Evolutionary conservation across 768 basidiomycete genomes (phyloP).

Genomic region (Hortiboletus flavorubellus): DNA sequence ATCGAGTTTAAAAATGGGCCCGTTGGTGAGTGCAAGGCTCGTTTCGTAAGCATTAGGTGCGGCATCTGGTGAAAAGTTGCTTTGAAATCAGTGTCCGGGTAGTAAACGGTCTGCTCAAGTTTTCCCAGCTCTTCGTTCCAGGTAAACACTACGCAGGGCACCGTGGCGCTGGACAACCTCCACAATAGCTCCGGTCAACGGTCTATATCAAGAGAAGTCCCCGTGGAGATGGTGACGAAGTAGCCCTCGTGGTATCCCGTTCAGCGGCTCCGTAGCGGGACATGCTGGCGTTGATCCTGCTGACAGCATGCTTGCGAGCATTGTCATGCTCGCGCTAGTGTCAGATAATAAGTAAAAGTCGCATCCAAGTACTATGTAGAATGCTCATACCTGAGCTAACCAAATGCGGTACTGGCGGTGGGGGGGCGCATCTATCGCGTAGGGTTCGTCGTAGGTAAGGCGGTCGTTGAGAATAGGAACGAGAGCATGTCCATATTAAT

Average conservation of each 20-base stretch:
- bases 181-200: slow-evolving; percentile 23
- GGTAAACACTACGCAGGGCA: slow-evolving; percentile 27
- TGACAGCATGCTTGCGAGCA: slow-evolving; percentile 26
- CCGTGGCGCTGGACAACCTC: slow-evolving; percentile 6
- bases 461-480: slow-evolving; percentile 30
- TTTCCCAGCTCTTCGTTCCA: slow-evolving; percentile 31
- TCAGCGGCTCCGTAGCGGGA: slow-evolving; percentile 31
- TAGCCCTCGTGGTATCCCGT: slow-evolving; percentile 31
- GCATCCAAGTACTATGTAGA: not conserved
- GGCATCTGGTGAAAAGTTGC: slow-evolving; percentile 17
- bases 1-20: slow-evolving; percentile 26
- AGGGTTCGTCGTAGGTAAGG: slow-evolving; percentile 31
- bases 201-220: slow-evolving; percentile 26
- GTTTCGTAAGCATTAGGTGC: slow-evolving; percentile 29
- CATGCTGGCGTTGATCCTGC: slow-evolving; percentile 30
- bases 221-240: slow-evolving; percentile 17
- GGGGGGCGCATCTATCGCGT: slow-evolving; percentile 27
- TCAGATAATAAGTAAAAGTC: not conserved
- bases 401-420: slow-evolving; percentile 28
- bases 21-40: slow-evolving; percentile 23
- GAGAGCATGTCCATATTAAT: slow-evolving; percentile 24
- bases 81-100: slow-evolving; percentile 22
- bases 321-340: slow-evolving; percentile 28
- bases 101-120: slow-evolving; percentile 28
- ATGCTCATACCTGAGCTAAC: slow-evolving; percentile 28